Base-by-base conservation (phyloP, 805 yeast species). In the Grigorovia yakushimaensis region DNA sequence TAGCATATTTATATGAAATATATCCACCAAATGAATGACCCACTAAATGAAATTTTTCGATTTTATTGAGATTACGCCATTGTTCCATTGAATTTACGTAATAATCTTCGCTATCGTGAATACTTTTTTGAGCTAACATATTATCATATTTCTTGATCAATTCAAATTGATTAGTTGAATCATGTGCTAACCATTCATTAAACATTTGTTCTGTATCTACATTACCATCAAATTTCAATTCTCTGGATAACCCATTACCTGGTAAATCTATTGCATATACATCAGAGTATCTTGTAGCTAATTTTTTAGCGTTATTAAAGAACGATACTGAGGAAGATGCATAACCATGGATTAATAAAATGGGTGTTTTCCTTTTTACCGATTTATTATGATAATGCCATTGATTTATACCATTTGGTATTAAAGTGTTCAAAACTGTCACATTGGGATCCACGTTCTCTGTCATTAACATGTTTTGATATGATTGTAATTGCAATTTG, bases 281-380 rank as follows among this genome's bases (percentile, higher is more conserved):
- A 41, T 74, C 81, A 1, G 77, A 76, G 9, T 81, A 66, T 5
- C 67, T 48, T 45, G 50, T 58, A 3, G 76, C 60, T 41, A 83
- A 61, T 0, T 64, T 71, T 40, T 74, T 76, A 52, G 85, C 76
- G 59, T 86, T 89, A 51, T 83, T 78, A 56, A 81, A 75, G 55
- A 81, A 91, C 47, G 87, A 79, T 17, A 94, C 89, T 15, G 88
- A 74, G 2, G 95, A 85, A 0, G 98, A 94, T 1, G 95, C 96
- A 60, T 87, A 88, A 0, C 98, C 98, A 64, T 91, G 98, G 3
- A 91, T 66, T 51, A 91, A 64, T 2, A 91, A 55, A 1, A 70
- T 60, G 1, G 74, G 73, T 2, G 62, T 59, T 5, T 45, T 45
- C 19, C 15, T 17, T 6, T 18, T 15, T 2, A 53, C 54, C 13